Percentiles rank a stretch among this genome's conserved stretches.
Conservation (phyloP, 1,139 yeast genomes). For the Hanseniaspora uvarum region DNA sequence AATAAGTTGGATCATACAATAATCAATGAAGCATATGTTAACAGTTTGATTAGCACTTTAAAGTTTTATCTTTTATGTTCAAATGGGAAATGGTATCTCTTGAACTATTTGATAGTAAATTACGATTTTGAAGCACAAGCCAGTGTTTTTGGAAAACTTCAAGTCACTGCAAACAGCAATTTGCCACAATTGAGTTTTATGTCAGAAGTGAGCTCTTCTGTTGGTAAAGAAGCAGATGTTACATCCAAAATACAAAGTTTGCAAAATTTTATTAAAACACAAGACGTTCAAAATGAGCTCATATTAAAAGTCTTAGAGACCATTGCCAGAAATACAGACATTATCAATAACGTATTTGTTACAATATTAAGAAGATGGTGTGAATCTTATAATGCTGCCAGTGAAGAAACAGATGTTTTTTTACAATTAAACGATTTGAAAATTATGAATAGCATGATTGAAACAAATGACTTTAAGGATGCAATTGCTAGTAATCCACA, state of each 20-base stretch:
- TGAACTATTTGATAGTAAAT: slow-evolving; percentile 39
- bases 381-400: slow-evolving; percentile 21
- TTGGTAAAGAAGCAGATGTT: neutral
- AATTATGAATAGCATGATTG: slow-evolving; percentile 45
- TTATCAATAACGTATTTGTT: slow-evolving; percentile 43
- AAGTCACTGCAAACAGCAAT: slow-evolving; percentile 25
- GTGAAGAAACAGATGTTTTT: slow-evolving; percentile 28
- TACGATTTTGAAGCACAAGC: slow-evolving; percentile 37
- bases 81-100: slow-evolving; percentile 30
- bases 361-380: slow-evolving; percentile 53
- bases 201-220: neutral
- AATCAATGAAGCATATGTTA: slow-evolving; percentile 42
- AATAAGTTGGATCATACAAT: slow-evolving; percentile 25
- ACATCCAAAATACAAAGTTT: slow-evolving; percentile 19
- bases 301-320: slow-evolving; percentile 40
- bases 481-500: slow-evolving; percentile 52
- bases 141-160: slow-evolving; percentile 39
- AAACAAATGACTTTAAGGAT: slow-evolving; percentile 47
- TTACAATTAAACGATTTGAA: slow-evolving; percentile 51
- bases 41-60: slow-evolving; percentile 29
- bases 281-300: slow-evolving; percentile 45
- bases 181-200: slow-evolving; percentile 2
- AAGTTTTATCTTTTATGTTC: slow-evolving; percentile 14
- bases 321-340: slow-evolving; percentile 43
- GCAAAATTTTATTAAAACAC: slow-evolving; percentile 35